Evolutionary conservation across 768 basidiomycete species (phyloP).

Genomic region (Phaeotremella skinneri): DNA sequence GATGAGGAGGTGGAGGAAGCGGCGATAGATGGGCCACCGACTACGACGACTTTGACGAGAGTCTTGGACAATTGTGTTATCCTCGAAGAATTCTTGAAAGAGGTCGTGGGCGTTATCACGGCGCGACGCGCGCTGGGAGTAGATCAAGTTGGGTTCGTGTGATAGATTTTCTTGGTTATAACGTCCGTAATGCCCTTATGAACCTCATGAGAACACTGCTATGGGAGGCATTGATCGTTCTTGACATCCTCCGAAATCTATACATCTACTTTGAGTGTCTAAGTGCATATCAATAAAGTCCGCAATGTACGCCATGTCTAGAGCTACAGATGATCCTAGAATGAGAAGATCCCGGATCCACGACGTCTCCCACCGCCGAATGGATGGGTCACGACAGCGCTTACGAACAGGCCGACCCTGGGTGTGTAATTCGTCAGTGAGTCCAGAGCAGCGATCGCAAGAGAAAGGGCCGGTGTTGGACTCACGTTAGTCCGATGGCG

Average conservation of each 20-base stretch:
- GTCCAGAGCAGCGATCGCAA: not conserved
- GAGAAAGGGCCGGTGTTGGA: slow-evolving; percentile 1
- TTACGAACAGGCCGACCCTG: slow-evolving; percentile 75
- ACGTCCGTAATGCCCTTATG: too few relatives aligned
- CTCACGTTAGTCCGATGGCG: slow-evolving; percentile 59
- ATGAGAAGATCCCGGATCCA: slow-evolving; percentile 53
- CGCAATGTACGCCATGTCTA: too few relatives aligned
- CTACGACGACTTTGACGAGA: slow-evolving; percentile 65
- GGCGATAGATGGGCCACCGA: slow-evolving; percentile 36
- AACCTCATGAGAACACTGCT: too few relatives aligned
- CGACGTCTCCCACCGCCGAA: slow-evolving; percentile 52
- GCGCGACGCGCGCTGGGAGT: slow-evolving; percentile 39
- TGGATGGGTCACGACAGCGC: slow-evolving; percentile 61
- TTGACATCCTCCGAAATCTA: too few relatives aligned
- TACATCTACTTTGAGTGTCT: too few relatives aligned
- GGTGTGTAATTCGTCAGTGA: slow-evolving; percentile 47
- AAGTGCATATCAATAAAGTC: too few relatives aligned
- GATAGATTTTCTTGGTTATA: too few relatives aligned
- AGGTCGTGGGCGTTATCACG: slow-evolving; percentile 52
- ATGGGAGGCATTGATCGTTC: too few relatives aligned
- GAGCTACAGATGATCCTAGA: slow-evolving; percentile 49
- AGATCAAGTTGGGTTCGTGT: slow-evolving; percentile 31
- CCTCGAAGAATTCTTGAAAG: slow-evolving; percentile 91
- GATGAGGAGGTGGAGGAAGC: slow-evolving; percentile 31
- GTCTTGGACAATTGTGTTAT: slow-evolving; percentile 92